Evolutionary conservation across 805 yeast species (phyloP).

Genomic region (Suhomyces kilbournensis): DNA sequence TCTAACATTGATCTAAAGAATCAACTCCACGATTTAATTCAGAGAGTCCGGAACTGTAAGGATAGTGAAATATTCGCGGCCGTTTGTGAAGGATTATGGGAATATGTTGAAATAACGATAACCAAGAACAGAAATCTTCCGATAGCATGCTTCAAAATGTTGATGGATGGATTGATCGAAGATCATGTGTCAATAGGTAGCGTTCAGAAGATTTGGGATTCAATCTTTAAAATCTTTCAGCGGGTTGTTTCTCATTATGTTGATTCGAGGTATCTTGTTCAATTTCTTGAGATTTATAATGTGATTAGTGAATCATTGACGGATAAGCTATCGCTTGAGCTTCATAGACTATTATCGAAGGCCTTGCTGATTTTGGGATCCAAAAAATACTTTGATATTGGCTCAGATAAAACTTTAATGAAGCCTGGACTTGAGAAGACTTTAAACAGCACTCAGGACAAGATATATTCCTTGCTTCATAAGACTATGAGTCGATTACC

Average conservation of each 20-base stretch:
- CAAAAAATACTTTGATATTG: not conserved
- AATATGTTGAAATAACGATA: slow-evolving; percentile 5
- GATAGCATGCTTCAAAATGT: slow-evolving; percentile 1
- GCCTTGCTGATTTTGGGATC: not conserved
- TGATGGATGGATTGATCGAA: slow-evolving; percentile 1
- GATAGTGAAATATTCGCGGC: slow-evolving; percentile 6
- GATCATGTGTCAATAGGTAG: slow-evolving; percentile 14
- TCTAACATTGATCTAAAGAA: slow-evolving; percentile 32
- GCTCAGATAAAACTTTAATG: not conserved
- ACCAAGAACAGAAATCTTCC: slow-evolving; percentile 2
- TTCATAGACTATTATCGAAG: slow-evolving; percentile 2
- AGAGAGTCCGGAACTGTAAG: slow-evolving; percentile 14
- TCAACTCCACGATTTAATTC: slow-evolving; percentile 25
- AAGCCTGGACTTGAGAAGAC: not conserved
- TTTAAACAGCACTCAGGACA: not conserved
- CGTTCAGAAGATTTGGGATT: slow-evolving; percentile 14
- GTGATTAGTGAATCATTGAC: slow-evolving; percentile 2
- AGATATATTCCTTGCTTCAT: slow-evolving; percentile 16
- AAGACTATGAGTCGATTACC: slow-evolving; percentile 37
- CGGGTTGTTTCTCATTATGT: not conserved
- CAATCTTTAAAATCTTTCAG: slow-evolving; percentile 8
- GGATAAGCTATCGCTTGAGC: slow-evolving; percentile 2
- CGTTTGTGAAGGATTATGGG: slow-evolving; percentile 1
- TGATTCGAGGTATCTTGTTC: not conserved
- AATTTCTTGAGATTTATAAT: slow-evolving; percentile 5